These are phyloP conservation scores for Roridomyces roridus DNA, from an alignment of 768 basidiomycete species.

Conservation along the genomic window DNA sequence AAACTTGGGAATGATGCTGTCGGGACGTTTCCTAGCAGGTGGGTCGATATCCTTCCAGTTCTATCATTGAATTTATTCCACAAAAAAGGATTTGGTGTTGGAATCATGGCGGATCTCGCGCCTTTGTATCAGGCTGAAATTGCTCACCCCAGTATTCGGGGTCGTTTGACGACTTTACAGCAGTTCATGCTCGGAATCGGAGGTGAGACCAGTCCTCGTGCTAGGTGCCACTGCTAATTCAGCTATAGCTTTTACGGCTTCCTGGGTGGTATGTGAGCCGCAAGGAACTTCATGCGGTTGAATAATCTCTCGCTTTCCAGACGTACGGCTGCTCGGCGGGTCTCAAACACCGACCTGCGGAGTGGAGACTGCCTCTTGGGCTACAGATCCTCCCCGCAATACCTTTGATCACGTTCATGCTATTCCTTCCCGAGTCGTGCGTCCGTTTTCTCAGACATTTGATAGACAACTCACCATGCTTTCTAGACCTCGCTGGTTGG, in stretches of 20 bases:
- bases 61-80: too few relatives aligned
- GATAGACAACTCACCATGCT: too few relatives aligned
- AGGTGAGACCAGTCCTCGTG: too few relatives aligned
- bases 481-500: slow-evolving; percentile 55
- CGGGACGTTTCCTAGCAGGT: slow-evolving; percentile 58
- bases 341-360: slow-evolving; percentile 40
- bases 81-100: slow-evolving; percentile 46
- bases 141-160: slow-evolving; percentile 61
- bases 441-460: slow-evolving; percentile 12
- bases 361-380: slow-evolving; percentile 60
- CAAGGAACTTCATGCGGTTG: not conserved
- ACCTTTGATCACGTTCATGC: slow-evolving; percentile 56
- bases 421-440: slow-evolving; percentile 57
- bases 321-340: slow-evolving; percentile 49
- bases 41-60: not conserved
- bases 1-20: slow-evolving; percentile 54
- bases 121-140: slow-evolving; percentile 67
- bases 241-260: slow-evolving; percentile 51
- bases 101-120: slow-evolving; percentile 56
- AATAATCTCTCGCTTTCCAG: slow-evolving; percentile 24
- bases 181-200: slow-evolving; percentile 61
- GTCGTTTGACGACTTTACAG: slow-evolving; percentile 58
- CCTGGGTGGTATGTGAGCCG: slow-evolving; percentile 41
- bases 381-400: slow-evolving; percentile 52
- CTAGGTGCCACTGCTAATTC: not conserved